Percentiles rank a stretch among this genome's conserved stretches.
phyloP scores from a whole-genome alignment of 2,329 filamentous ascomycete species.

The Didymella segeticola region DNA sequence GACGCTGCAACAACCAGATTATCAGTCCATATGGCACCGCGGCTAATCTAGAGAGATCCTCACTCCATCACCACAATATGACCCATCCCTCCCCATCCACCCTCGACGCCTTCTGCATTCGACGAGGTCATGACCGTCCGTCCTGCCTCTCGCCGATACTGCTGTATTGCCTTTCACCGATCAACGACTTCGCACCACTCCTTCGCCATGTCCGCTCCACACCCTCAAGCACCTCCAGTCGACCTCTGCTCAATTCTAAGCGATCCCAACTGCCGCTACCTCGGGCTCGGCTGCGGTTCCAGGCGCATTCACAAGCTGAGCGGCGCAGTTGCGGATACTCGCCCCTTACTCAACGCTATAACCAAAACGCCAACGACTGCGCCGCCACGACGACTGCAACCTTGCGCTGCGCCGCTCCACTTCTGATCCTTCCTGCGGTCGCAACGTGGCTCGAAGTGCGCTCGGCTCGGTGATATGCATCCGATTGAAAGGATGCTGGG shows the following conservation, averaged over 20 bases:
- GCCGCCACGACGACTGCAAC: not conserved
- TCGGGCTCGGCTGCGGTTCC: not conserved
- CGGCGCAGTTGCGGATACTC: not conserved
- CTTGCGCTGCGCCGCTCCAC: not conserved
- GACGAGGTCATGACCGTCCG: not conserved
- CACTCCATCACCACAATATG: not conserved
- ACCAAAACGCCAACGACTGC: not conserved
- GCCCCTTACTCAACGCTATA: constrained; percentile 2
- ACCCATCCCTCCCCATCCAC: not conserved
- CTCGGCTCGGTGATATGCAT: constrained; percentile 2
- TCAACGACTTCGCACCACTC: not conserved
- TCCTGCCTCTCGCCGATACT: not conserved
- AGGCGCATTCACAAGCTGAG: not conserved
- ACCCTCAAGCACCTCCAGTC: not conserved
- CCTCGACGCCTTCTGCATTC: not conserved
- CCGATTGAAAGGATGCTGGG: constrained; percentile 3
- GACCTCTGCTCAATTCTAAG: not conserved
- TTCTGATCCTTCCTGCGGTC: not conserved
- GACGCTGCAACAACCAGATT: too few relatives aligned
- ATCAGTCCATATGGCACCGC: not conserved
- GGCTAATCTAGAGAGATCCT: not conserved
- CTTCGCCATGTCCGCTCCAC: not conserved
- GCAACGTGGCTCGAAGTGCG: not conserved
- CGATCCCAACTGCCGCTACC: not conserved
- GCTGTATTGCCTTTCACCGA: not conserved